Evolutionary conservation across 805 yeast species (phyloP).

Genomic region (Hanseniaspora valbyensis): DNA sequence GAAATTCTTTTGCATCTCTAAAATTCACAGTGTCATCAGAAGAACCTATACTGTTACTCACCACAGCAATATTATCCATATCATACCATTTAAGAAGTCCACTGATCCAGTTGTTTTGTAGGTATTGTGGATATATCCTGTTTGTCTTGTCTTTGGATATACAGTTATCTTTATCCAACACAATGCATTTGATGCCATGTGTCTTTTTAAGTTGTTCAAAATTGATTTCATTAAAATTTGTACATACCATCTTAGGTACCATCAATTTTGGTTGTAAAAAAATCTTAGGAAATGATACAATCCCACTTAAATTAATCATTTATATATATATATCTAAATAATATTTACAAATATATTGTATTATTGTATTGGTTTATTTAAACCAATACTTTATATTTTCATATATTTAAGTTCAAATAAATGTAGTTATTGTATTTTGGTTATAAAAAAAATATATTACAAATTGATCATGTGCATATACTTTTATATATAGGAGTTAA

Average conservation of each 20-base stretch:
- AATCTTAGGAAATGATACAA: conserved; percentile 53
- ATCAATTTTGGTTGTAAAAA: conserved; percentile 55
- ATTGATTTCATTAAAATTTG: conserved; percentile 50
- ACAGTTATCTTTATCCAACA: conserved; percentile 91
- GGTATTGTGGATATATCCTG: conserved; percentile 67
- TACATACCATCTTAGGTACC: conserved; percentile 48
- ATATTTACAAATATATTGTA: too few relatives aligned
- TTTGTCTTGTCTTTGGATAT: conserved; percentile 76
- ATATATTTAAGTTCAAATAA: too few relatives aligned
- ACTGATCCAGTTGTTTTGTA: conserved; percentile 38
- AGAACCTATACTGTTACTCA: conserved; percentile 90
- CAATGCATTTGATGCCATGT: conserved; percentile 54
- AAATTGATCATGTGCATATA: too few relatives aligned
- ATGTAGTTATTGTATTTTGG: too few relatives aligned
- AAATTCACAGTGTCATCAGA: conserved; percentile 51
- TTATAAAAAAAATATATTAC: too few relatives aligned
- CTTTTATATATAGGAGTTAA: too few relatives aligned
- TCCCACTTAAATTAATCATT: conserved; percentile 58
- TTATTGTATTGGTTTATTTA: too few relatives aligned
- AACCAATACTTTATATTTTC: too few relatives aligned
- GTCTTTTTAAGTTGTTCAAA: conserved; percentile 18
- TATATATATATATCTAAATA: too few relatives aligned
- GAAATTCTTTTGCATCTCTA: not conserved
- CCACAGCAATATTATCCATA: conserved; percentile 51
- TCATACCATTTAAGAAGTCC: conserved; percentile 38